phyloP scores from a whole-genome alignment of 257 asterid species.

The Ilex aquifolium region DNA sequence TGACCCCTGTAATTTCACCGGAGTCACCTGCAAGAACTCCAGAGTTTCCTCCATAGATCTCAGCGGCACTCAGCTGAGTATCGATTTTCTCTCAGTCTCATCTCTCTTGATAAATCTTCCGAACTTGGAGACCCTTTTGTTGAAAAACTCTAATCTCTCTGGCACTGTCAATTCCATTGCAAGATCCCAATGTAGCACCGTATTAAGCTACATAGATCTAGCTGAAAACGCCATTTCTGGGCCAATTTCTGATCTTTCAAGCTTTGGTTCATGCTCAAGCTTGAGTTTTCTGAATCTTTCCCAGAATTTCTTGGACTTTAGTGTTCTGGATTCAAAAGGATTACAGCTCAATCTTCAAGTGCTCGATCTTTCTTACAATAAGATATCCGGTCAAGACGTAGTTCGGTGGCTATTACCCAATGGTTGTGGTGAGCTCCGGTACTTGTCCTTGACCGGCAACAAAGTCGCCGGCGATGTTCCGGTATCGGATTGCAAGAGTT shows the following conservation, averaged over 20 bases:
- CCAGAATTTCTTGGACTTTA: conserved; percentile 49
- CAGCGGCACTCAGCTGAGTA: conserved; percentile 31
- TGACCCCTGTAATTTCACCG: conserved; percentile 59
- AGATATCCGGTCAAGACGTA: conserved; percentile 46
- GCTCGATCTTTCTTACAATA: conserved; percentile 84
- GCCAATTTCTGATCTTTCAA: conserved; percentile 42
- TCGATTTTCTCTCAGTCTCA: conserved; percentile 45
- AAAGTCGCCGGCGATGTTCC: conserved; percentile 42
- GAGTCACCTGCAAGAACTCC: conserved; percentile 53
- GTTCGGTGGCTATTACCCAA: conserved; percentile 52
- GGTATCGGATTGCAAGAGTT: conserved; percentile 36
- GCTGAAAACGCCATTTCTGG: conserved; percentile 72
- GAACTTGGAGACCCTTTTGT: conserved; percentile 51
- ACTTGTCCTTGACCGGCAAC: conserved; percentile 58
- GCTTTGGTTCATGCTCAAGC: conserved; percentile 52
- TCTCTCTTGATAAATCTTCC: conserved; percentile 37
- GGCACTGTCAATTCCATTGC: conserved; percentile 46
- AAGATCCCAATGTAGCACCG: conserved; percentile 35
- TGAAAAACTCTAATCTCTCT: conserved; percentile 47
- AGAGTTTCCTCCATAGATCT: conserved; percentile 66
- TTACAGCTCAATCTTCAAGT: conserved; percentile 20
- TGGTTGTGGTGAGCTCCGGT: conserved; percentile 40
- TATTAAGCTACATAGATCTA: conserved; percentile 57
- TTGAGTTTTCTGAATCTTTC: conserved; percentile 61
- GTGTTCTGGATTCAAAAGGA: conserved; percentile 8